These are phyloP conservation scores for Pythium aquatile DNA, from an alignment of 352 stramenopile species.

Conservation along the genomic window DNA sequence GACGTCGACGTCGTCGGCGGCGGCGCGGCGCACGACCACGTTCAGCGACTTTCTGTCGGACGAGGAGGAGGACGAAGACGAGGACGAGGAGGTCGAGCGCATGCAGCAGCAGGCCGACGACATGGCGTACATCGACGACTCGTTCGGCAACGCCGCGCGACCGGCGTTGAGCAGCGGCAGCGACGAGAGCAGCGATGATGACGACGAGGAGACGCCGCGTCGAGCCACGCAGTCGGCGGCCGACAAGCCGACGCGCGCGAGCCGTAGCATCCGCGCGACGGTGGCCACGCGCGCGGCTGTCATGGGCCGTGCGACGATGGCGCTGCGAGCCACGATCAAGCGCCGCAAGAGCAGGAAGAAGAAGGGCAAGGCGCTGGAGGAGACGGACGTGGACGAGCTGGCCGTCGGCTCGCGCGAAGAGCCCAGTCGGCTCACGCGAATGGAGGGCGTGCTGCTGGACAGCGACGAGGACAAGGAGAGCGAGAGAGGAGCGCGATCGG, in stretches of 20 bases:
- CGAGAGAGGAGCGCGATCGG: neutral
- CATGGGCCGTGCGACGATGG: conserved; percentile 5
- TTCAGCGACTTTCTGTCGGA: conserved; percentile 42
- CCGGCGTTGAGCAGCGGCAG: conserved; percentile 1
- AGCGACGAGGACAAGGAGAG: conserved; percentile 15
- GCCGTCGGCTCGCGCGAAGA: neutral
- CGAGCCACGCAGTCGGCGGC: neutral
- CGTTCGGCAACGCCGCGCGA: conserved; percentile 19
- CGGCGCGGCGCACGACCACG: conserved; percentile 22
- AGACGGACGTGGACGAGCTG: neutral
- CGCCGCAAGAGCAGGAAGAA: conserved; percentile 10
- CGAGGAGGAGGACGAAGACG: conserved; percentile 29
- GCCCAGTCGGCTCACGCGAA: neutral
- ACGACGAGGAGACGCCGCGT: neutral
- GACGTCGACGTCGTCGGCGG: conserved; percentile 16
- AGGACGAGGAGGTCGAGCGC: conserved; percentile 27
- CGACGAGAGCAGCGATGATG: neutral
- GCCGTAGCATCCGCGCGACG: neutral
- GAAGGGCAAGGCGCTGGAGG: neutral
- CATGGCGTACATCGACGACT: conserved; percentile 37
- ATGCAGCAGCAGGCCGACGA: conserved; percentile 60
- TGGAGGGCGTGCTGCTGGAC: conserved; percentile 14
- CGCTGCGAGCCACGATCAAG: conserved; percentile 16
- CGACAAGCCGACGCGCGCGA: neutral
- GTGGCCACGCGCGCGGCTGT: neutral